phyloP scores from a whole-genome alignment of 441 rosid species.

The Biscutella auriculata region DNA sequence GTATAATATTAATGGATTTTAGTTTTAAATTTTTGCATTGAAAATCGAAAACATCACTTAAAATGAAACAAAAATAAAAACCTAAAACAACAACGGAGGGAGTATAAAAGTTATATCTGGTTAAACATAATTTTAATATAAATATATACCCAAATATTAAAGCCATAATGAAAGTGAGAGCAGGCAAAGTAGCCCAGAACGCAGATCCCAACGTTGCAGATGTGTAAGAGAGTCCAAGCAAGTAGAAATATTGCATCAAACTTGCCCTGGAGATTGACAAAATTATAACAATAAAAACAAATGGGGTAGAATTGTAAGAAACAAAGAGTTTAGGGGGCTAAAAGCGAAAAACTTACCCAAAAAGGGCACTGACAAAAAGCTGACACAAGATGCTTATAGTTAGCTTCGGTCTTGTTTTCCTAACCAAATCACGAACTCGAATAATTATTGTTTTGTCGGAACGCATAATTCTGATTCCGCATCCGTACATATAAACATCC shows the following conservation, averaged over 20 bases:
- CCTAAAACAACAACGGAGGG: no score
- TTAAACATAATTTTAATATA: no score
- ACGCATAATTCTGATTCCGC: background rate
- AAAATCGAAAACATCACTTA: no score
- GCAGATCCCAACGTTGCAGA: constrained; percentile 43
- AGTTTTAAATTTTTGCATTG: no score
- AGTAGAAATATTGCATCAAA: constrained; percentile 34
- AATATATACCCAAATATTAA: constrained; percentile 41
- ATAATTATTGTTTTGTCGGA: background rate
- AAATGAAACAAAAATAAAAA: no score
- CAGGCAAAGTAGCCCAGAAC: constrained; percentile 33
- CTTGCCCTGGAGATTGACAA: constrained; percentile 31
- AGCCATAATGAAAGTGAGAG: constrained; percentile 41
- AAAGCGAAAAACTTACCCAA: constrained; percentile 30
- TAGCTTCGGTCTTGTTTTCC: constrained; percentile 39
- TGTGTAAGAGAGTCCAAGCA: constrained; percentile 42
- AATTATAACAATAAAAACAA: background rate
- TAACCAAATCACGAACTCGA: constrained; percentile 13
- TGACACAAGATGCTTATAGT: constrained; percentile 25
- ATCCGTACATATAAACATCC: background rate
- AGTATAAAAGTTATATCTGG: no score
- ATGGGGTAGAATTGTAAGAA: background rate
- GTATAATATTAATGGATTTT: no score
- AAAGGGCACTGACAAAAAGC: constrained; percentile 34
- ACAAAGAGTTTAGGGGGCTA: background rate